Evolutionary conservation across 202 grass and related monocot species (phyloP).

Genomic region (Panicum hallii): DNA sequence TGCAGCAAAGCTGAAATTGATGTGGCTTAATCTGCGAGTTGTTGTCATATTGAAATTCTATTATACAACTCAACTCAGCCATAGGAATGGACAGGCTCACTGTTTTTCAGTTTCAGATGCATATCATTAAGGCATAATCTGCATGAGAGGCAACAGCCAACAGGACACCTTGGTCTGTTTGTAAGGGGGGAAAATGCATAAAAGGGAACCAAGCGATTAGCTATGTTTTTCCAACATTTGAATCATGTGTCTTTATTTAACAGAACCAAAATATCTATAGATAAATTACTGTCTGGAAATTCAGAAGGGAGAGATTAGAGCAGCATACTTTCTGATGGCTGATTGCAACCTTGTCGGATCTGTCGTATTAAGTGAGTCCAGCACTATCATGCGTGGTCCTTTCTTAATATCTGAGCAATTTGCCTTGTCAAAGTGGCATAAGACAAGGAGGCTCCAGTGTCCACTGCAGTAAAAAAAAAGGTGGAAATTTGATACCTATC

Average conservation of each 20-base stretch:
- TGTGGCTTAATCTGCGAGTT: not conserved
- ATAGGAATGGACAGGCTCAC: not conserved
- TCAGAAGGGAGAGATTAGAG: not conserved
- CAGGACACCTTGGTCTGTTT: not conserved
- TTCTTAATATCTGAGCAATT: conserved; percentile 54
- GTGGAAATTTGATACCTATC: conserved; percentile 18
- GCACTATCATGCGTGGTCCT: conserved; percentile 80
- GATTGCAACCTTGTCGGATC: conserved; percentile 67
- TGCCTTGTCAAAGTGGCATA: conserved; percentile 80
- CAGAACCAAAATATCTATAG: not conserved
- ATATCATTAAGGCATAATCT: not conserved
- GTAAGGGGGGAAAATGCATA: not conserved
- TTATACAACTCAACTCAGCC: not conserved
- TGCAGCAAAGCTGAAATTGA: conserved; percentile 20
- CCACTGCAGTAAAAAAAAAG: conserved; percentile 50
- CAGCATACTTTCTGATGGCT: conserved; percentile 69
- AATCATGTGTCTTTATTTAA: not conserved
- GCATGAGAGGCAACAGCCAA: not conserved
- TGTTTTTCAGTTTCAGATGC: conserved; percentile 6
- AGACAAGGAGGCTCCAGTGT: conserved; percentile 96
- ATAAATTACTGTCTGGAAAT: conserved; percentile 9
- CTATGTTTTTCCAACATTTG: not conserved
- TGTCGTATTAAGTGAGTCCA: conserved; percentile 87
- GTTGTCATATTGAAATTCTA: not conserved
- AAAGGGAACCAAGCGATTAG: not conserved